Evolutionary conservation across 805 yeast species (phyloP), one percentile per base, ranked within the genome.

Genomic region (Blastobotrys mokoenaii): DNA sequence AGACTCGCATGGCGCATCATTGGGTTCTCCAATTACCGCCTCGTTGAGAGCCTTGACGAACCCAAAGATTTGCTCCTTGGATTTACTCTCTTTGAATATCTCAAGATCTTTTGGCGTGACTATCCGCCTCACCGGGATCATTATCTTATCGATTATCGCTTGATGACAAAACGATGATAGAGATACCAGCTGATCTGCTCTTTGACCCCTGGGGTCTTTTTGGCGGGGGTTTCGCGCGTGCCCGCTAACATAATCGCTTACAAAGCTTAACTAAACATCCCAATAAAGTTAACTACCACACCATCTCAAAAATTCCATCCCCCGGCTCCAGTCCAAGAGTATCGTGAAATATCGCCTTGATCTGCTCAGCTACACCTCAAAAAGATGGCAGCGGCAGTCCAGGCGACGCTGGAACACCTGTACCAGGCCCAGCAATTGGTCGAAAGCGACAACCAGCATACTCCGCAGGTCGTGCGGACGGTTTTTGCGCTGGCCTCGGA

Each of bases 21-120:
- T 72, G 14, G 76, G 68, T 39, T 61, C 66, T 9, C 90, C 95
- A 16, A 59, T 63, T 1, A 86, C 90, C 17, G 88, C 71, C 1
- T 65, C 64, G 38, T 87, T 87, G 35, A 90, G 66, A 1, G 64
- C 62, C 15, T 61, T 62, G 1, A 88, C 70, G 56, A 84, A 88
- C 0, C 56, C 58, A 2, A 83, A 49, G 1, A 90, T 51, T 2
- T 67, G 69, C 0, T 61, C 51, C 57, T 77, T 77, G 0, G 83
- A 73, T 2, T 61, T 51, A 6, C 86, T 76, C 0, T 51, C 61
- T 12, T 64, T 58, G 80, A 95, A 90, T 44, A 67, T 59, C 9
- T 67, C 70, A 55, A 90, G 59, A 59, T 90, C 97, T 0, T 71
- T 70, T 0, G 64, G 59, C 1, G 79, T 74, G 8, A 76, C 53